phyloP scores from a whole-genome alignment of 1,284 basidiomycete species.

The Puccinia horiana region DNA sequence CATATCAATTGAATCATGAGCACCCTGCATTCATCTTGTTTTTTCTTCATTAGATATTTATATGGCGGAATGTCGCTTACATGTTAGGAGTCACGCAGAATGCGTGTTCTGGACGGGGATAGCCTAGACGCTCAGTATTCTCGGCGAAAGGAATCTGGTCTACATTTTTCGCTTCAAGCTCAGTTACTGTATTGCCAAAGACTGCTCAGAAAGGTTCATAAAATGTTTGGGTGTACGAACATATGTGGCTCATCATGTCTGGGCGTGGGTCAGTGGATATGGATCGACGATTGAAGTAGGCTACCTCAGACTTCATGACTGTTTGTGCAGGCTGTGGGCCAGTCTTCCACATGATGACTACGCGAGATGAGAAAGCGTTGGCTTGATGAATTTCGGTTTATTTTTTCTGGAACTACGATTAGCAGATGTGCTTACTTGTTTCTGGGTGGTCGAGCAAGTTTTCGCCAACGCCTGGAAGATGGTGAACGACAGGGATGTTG shows the following conservation, averaged over 20 bases:
- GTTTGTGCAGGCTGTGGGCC: constrained; percentile 57
- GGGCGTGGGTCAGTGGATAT: constrained; percentile 52
- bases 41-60: too few relatives aligned
- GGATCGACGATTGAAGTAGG: constrained; percentile 54
- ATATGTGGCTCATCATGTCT: constrained; percentile 58
- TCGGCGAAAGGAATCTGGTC: constrained; percentile 57
- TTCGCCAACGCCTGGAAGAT: constrained; percentile 64
- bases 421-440: constrained; percentile 50
- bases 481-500: constrained; percentile 60
- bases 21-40: background rate
- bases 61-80: constrained; percentile 2
- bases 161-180: constrained; percentile 45
- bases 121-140: constrained; percentile 58
- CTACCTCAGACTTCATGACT: constrained; percentile 59
- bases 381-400: background rate
- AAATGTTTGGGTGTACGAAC: constrained; percentile 47
- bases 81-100: constrained; percentile 60
- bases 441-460: constrained; percentile 65
- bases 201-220: too few relatives aligned
- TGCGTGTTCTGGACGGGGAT: constrained; percentile 56
- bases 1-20: background rate
- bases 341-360: constrained; percentile 56
- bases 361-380: background rate
- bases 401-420: constrained; percentile 23
- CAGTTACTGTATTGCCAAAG: background rate